Evolutionary conservation across 192 early-diverging fungal genomes (phyloP), one percentile per base, ranked within the genome.

Genomic region (Coemansia sp.): DNA sequence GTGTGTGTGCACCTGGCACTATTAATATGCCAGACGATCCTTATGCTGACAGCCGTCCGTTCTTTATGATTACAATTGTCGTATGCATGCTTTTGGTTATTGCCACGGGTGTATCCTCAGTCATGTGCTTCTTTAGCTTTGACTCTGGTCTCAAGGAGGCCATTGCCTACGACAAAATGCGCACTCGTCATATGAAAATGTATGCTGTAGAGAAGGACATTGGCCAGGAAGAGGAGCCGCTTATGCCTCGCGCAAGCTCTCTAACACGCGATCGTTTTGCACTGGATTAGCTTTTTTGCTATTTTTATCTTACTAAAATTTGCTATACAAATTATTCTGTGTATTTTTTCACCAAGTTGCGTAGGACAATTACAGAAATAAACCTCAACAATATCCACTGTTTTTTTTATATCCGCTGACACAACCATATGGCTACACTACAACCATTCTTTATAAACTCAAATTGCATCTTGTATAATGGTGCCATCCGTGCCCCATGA

Each of bases 401-500:
- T 27, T 27, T 27, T n/a, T 11, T 22, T 57, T 87, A 98, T 25
- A 98, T 87, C 21, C 91, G 85, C 39, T 85, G 82, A 46, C 94
- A 92, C 24, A 98, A 82, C 93, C 92, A 93, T 59, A 98, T 98
- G n/a, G 93, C 94, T 0, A 87, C 83, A 52, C 91, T 89, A 64
- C 96, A 98, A 2, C 96, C 96, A 64, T 88, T 84, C 70, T 89
- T 87, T 67, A 98, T 95, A 4, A 90, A 82, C 54, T 87, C 79
- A 59, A 87, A 89, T 51, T 96, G 85, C 7, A 85, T 73, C 52
- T 81, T 75, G 66, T 96, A 87, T 42, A 89, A 82, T 14, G 94
- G 93, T 8, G 96, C 96, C 86, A 90, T 62, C n/a, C 71, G 70
- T 10, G 95, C 89, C 52, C 95, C 92, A 59, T 94, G 85, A 32